Base-by-base conservation (phyloP, 73 alveolate genomes). In the Paramecium sexaurelia region DNA sequence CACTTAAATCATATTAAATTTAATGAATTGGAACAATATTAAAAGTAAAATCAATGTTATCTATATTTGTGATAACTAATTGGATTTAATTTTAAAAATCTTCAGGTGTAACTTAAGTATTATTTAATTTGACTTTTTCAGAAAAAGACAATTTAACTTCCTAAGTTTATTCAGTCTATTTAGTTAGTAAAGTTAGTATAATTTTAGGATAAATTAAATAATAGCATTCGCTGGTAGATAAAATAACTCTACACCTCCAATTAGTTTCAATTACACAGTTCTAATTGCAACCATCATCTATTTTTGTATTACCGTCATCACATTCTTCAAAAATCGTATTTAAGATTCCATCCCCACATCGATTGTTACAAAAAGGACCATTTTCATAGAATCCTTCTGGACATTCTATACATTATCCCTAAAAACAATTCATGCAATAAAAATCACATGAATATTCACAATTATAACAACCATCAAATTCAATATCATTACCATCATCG, bases 281-380 rank as follows among this genome's bases (percentile, higher is more conserved):
- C 13, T 17, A 51, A 51, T 51, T 7, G 13, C 83, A 61, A 11
- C 83, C 83, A 61, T 61, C 83, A 22, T 29, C 20, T 5, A 15
- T 24, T 29, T 10, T 61, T 0, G 26, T 26, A 61, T 61, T 61
- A 61, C 83, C 83, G 26, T 61, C 83, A 61, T 61, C 83, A 24
- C 83, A 61, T 61, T 61, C 39, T 24, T 61, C 83, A 24, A 29
- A 29, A 3, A 13, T 22, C 1, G 43, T 5, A 24, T 61, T 32
- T 61, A 26, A 24, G 26, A 61, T 61, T 11, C 83, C 83, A 61
- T 61, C 83, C 8, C 83, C 83, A 26, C 83, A 61, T 61, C 11
- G 20, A 29, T 24, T 61, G 20, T 4, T 10, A 61, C 83, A 61
- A 61, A 26, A 61, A 11, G 83, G 67, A 0, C 67, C 67, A 17